Conservation (phyloP, 441 rosid species). For the Erodium texanum region DNA sequence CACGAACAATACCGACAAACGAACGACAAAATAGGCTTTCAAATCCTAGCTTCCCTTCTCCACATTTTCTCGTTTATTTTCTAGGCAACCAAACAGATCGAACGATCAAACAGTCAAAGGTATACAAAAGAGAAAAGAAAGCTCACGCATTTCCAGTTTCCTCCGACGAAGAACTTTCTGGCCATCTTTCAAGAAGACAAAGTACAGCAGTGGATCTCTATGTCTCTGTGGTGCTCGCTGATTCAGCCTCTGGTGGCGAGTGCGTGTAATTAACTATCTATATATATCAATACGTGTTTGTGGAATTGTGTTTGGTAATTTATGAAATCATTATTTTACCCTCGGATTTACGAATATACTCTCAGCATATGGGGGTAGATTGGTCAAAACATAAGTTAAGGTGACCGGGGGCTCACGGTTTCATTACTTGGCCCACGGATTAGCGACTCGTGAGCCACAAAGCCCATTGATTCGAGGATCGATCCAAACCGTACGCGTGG, state of each 20-base stretch:
- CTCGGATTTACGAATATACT: background rate
- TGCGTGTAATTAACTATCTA: background rate
- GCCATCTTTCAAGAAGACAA: background rate
- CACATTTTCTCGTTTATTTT: background rate
- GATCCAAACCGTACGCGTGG: background rate
- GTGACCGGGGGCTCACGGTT: background rate
- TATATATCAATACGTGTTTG: background rate
- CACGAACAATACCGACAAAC: background rate
- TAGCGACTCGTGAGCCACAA: background rate
- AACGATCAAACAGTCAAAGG: background rate
- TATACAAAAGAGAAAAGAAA: background rate
- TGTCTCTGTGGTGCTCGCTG: background rate
- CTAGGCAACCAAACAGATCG: background rate
- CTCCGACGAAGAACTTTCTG: constrained; percentile 6
- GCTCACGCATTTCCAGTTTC: background rate
- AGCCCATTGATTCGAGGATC: background rate
- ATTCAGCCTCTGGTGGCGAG: background rate
- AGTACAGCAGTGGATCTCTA: background rate
- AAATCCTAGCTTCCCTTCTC: background rate
- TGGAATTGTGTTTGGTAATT: background rate
- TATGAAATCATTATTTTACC: background rate
- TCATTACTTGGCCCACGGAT: background rate
- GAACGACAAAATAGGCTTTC: background rate
- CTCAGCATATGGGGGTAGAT: background rate
- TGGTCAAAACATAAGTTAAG: background rate